Base-by-base conservation (phyloP, 176 grass and related monocot species). In the Carex littledalei region DNA sequence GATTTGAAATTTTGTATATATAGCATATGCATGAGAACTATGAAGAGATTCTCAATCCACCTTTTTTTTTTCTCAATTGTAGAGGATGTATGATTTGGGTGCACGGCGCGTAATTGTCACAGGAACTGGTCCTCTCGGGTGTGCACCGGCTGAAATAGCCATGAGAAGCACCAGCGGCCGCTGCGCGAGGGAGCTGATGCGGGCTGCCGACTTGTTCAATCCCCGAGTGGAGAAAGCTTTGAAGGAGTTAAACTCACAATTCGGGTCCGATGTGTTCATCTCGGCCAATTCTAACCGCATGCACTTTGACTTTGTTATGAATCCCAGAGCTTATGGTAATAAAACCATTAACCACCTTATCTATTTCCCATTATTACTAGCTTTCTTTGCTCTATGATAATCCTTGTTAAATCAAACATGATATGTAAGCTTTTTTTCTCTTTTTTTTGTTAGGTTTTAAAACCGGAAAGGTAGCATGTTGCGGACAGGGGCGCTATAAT, bases 401-500 rank as follows among this genome's bases (percentile, higher is more conserved):
- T 37, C 3, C 2, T 53, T 10, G 8, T 2, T 21, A 7, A 68
- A 68, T 34, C 14, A 69, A 69, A 7, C 31, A 82, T 82, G 52
- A 11, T 4, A 34, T 8, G 32, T 85, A 6, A 22, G 2, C 8
- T 26, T 15, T 60, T 63, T 85, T 43, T 4, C 63, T 63, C 12
- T 32, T 12, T 17, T 24, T 54, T 34, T 16, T 3, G 74, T 84
- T 86, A 97, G 94, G 95, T 83, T 98, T 98, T 64, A 86, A 60
- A 26, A 95, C 93, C 14, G 50, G 91, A 15, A 95, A 98, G 89
- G 55, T 95, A 60, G 96, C 96, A 32, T 98, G 96, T 84, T 98
- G 96, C 64, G 96, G 96, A 41, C 93, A 95, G 60, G 96, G 96
- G 3, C 96, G 91, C 41, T 98, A 92, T 89, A 98, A 98, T 53